Evolutionary conservation across 1,284 basidiomycete genomes (phyloP).

Genomic region (Ceratobasidium sp.): DNA sequence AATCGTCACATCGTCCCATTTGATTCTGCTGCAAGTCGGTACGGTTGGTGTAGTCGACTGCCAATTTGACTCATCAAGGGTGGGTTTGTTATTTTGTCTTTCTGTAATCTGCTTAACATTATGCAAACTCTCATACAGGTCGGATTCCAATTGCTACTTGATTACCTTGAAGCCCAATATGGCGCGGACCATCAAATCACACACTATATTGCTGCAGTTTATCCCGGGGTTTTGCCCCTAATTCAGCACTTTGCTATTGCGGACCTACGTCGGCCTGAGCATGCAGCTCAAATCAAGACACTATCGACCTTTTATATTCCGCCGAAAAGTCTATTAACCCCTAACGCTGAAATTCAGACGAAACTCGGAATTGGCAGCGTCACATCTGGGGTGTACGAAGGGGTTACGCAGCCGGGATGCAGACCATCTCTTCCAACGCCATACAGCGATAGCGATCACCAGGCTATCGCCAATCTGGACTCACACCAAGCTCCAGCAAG

Average conservation of each 20-base stretch:
- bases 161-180: not conserved
- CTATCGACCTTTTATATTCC: not conserved
- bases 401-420: not conserved
- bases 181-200: not conserved
- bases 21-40: not conserved
- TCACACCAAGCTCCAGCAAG: not conserved
- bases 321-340: not conserved
- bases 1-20: not conserved
- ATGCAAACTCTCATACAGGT: not conserved
- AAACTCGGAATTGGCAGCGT: not conserved
- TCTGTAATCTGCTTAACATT: not conserved
- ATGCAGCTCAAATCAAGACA: not conserved
- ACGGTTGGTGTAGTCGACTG: not conserved
- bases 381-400: not conserved
- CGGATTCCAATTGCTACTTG: not conserved
- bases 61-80: not conserved
- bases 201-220: not conserved
- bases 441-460: not conserved
- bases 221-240: not conserved
- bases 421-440: not conserved
- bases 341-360: not conserved
- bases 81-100: too few species aligned
- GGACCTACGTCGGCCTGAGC: not conserved
- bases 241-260: not conserved
- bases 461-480: not conserved